Base-by-base conservation (phyloP, 495 filamentous ascomycete genomes). In the Corynascus novoguineensis region DNA sequence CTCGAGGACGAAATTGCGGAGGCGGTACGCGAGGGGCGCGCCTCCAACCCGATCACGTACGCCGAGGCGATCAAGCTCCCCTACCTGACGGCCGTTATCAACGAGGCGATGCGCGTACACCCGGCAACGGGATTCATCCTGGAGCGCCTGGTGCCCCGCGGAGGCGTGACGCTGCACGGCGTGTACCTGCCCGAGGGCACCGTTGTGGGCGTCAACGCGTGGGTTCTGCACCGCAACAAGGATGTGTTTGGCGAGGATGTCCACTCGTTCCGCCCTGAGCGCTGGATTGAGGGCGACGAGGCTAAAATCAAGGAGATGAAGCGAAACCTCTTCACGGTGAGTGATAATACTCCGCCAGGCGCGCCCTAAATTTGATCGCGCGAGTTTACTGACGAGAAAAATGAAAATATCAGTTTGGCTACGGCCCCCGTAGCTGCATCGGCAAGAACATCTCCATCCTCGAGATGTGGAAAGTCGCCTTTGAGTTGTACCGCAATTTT, bases 1-100 rank as follows among this genome's bases (percentile, higher is more conserved):
- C 73, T 87, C 57, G 74, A 81, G 71, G 64, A 63, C 1, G 80
- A 84, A 58, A 80, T 86, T 35, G 75, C 78, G 31, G 47, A 58
- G 8, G 70, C 69, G 14, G 1, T 2, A 4, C 5, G 4, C 9
- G 1, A 38, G 14, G 35, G 35, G 9, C 35, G 15, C 2, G 21
- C 40, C 7, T 24, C 40, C 40, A 24, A 44, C 40, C 40, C 40
- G 2, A 44, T 44, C 40, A 19, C 22, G 1, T 61, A 65, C 29
- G 45, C 54, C 6, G 60, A 52, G n/a, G 68, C 73, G 17, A 60
- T 60, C 48, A 61, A 66, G 17, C 59, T 75, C n/a, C 75, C 77
- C 0, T 78, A 75, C 58, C 68, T 77, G 47, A 55, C 74, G 28
- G 80, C 81, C 15, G 75, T 73, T 49, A 71, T 83, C 38, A 80